Evolutionary conservation across 768 basidiomycete species (phyloP).

Genomic region (Lanmaoa pseudosensibilis): DNA sequence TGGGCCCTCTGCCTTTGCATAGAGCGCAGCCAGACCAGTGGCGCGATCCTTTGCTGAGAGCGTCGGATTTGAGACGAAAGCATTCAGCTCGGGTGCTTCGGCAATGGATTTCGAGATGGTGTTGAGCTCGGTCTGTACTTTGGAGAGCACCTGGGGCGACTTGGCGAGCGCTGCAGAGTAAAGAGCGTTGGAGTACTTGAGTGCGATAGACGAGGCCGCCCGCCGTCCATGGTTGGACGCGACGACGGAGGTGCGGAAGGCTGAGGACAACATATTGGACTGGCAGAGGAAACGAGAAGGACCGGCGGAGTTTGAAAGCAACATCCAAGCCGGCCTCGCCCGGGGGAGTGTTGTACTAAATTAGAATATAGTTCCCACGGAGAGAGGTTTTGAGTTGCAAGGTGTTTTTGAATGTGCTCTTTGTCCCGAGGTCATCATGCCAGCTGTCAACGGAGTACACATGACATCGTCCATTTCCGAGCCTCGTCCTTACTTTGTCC

Average conservation of each 20-base stretch:
- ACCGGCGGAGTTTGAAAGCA: background rate
- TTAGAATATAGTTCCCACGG: conserved; percentile 9
- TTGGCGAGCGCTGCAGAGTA: conserved; percentile 80
- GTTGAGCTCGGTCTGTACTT: conserved; percentile 83
- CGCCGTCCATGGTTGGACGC: conserved; percentile 50
- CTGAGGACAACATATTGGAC: conserved; percentile 56
- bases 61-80: conserved; percentile 89
- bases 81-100: conserved; percentile 58
- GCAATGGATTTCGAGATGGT: conserved; percentile 69
- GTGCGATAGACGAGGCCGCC: conserved; percentile 72
- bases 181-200: conserved; percentile 82
- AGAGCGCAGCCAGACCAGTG: conserved; percentile 65
- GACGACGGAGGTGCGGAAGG: conserved; percentile 50
- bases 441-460: conserved; percentile 26
- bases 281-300: background rate
- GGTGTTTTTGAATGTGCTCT: background rate
- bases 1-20: conserved; percentile 61
- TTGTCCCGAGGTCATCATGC: conserved; percentile 26
- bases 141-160: conserved; percentile 78
- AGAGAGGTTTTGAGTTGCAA: too few relatives aligned
- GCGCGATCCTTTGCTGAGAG: conserved; percentile 77
- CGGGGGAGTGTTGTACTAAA: conserved; percentile 5
- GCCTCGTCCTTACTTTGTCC: conserved; percentile 42
- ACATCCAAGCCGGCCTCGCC: conserved; percentile 3
- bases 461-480: conserved; percentile 19